These are phyloP conservation scores for Meripilus lineatus DNA, from an alignment of 1,284 basidiomycete species.

Conservation along the genomic window DNA sequence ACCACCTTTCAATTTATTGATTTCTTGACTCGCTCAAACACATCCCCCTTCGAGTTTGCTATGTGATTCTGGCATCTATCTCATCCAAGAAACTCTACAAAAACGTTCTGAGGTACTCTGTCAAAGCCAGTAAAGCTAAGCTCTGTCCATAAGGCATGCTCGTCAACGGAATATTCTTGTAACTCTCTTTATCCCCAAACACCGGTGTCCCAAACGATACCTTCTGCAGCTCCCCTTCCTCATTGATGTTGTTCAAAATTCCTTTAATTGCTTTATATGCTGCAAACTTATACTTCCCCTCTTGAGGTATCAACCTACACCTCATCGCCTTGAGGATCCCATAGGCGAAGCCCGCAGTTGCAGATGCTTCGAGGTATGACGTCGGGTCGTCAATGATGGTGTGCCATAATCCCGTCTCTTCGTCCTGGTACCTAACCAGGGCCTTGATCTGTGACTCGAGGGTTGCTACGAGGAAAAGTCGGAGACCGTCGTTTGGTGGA, in stretches of 20 bases:
- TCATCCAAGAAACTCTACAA: slow-evolving; percentile 25
- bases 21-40: too few species aligned
- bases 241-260: slow-evolving; percentile 48
- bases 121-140: slow-evolving; percentile 44
- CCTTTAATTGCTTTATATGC: slow-evolving; percentile 48
- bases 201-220: slow-evolving; percentile 60
- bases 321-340: slow-evolving; percentile 56
- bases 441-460: slow-evolving; percentile 52
- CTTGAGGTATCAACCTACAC: slow-evolving; percentile 39
- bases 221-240: slow-evolving; percentile 47
- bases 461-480: slow-evolving; percentile 42
- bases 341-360: slow-evolving; percentile 59
- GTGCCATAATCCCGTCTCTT: slow-evolving; percentile 52
- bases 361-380: slow-evolving; percentile 56
- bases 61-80: too few species aligned
- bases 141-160: slow-evolving; percentile 67
- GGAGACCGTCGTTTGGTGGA: slow-evolving; percentile 38
- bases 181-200: slow-evolving; percentile 49
- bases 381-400: slow-evolving; percentile 54
- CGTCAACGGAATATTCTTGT: slow-evolving; percentile 52
- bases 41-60: too few species aligned
- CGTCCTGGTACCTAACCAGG: slow-evolving; percentile 46
- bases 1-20: background rate
- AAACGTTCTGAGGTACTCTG: slow-evolving; percentile 42
- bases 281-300: slow-evolving; percentile 38